Percentiles rank a stretch among this genome's conserved stretches.
These are phyloP conservation scores for Aegilops sharonensis DNA, from an alignment of 176 grass and related monocot genomes.

Conservation along the genomic window DNA sequence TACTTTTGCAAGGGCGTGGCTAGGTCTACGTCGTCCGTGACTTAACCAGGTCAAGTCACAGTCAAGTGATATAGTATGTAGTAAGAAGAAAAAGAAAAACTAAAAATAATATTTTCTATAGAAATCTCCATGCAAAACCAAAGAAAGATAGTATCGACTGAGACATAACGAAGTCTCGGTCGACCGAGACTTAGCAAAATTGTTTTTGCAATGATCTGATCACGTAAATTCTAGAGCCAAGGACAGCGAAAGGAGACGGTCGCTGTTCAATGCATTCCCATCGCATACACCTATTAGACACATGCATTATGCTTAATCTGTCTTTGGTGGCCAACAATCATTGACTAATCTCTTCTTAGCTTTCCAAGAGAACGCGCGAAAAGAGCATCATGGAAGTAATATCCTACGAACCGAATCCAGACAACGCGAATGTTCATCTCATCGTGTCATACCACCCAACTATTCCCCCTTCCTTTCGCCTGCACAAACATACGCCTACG, in stretches of 20 bases:
- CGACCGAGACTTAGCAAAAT: too few relatives aligned
- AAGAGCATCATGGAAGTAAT: not conserved
- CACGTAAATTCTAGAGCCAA: not conserved
- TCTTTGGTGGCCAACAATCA: not conserved
- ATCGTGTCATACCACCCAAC: conserved; percentile 3
- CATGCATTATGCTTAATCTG: not conserved
- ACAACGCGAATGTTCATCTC: not conserved
- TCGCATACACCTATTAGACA: not conserved
- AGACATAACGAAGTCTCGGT: too few relatives aligned
- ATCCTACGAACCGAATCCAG: not conserved
- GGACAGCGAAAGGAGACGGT: not conserved
- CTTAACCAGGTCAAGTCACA: too few relatives aligned
- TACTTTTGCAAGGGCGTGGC: too few relatives aligned
- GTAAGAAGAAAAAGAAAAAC: too few relatives aligned
- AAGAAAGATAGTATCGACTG: too few relatives aligned
- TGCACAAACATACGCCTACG: conserved; percentile 19
- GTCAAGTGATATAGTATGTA: too few relatives aligned
- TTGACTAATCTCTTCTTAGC: conserved; percentile 24
- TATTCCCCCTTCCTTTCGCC: conserved; percentile 7
- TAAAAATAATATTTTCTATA: too few relatives aligned
- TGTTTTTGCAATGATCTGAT: too few relatives aligned
- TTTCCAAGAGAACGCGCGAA: not conserved
- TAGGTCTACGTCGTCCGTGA: too few relatives aligned
- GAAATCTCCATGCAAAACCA: too few relatives aligned
- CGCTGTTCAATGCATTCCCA: not conserved